phyloP scores from a whole-genome alignment of 176 grass and related monocot species.

The Hordeum vulgare region DNA sequence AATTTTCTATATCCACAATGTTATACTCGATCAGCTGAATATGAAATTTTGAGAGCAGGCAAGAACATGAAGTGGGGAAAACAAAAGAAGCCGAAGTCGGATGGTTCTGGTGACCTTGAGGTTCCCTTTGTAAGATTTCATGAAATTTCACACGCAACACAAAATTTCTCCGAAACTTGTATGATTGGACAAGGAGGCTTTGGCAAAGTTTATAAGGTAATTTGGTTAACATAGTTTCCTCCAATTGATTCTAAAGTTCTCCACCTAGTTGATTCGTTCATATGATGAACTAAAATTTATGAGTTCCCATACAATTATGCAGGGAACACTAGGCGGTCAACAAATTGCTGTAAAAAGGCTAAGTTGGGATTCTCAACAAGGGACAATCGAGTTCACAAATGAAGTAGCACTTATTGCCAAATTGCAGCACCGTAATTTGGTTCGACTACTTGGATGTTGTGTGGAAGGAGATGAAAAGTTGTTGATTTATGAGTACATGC shows the following conservation, averaged over 20 bases:
- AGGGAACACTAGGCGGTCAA: conserved; percentile 20
- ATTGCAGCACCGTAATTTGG: conserved; percentile 29
- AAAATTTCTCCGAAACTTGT: conserved; percentile 29
- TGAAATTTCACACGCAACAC: not conserved
- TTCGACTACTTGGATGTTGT: conserved; percentile 31
- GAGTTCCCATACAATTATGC: not conserved
- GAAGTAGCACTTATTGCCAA: conserved; percentile 33
- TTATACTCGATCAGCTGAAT: not conserved
- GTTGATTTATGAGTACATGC: conserved; percentile 33
- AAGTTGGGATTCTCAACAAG: conserved; percentile 28
- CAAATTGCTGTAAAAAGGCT: conserved; percentile 45
- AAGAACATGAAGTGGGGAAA: not conserved
- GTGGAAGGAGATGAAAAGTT: conserved; percentile 34
- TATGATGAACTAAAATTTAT: not conserved
- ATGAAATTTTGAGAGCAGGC: not conserved
- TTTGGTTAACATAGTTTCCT: not conserved
- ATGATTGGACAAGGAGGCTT: conserved; percentile 46
- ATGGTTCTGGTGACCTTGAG: not conserved
- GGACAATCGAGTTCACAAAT: conserved; percentile 29
- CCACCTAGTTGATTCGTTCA: not conserved
- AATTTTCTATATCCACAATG: not conserved
- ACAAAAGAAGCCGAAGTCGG: no score
- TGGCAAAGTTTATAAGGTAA: conserved; percentile 50
- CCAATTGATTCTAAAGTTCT: not conserved
- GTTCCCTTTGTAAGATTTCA: conserved; percentile 23